Evolutionary conservation across 768 basidiomycete species (phyloP), one percentile per base, ranked within the genome.

Genomic region (Pilatotrama ljubarskyi): DNA sequence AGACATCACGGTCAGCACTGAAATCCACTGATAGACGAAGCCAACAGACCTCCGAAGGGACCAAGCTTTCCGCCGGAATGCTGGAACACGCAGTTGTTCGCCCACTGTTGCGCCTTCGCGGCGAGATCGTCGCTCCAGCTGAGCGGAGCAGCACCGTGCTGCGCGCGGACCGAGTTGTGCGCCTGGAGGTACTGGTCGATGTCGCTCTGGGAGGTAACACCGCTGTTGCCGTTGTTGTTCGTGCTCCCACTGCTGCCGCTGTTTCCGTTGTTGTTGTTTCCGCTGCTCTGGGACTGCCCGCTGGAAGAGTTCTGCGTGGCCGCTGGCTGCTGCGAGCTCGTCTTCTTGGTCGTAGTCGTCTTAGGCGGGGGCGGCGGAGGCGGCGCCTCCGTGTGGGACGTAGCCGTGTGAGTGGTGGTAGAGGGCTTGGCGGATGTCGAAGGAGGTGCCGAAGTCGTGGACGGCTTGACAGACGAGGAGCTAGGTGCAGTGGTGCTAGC

Each of bases 51-150:
- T 69, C 88, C 90, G 61, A 78, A 83, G 2, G 78, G 75, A 4
- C 88, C 88, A 32, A 90, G 79, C 24, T 75, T 71, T 25, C 88
- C 88, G 20, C 81, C 81, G 14, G 87, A 88, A 69, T 94, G 92
- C 62, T 84, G 32, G 71, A 87, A 90, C 3, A 78, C 68, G 68
- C 92, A 94, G 14, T 74, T 73, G 64, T 85, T 78, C 3, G 89
- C 88, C 86, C 88, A 90, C 55, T 80, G 69, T 67, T 86, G 82
- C 6, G 91, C 92, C 59, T 81, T 82, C n/a, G 70, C 68, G 0
- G 88, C 86, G 40, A 88, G 70, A 2, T 73, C 70, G 54, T 83
- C 74, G 70, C 76, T 85, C 90, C 90, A 94, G 0, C 81, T 82
- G 46, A 94, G 73, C 8, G 80, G 60, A 0, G 70, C 47, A 18